phyloP scores from a whole-genome alignment of 345 rosid species.

The Citrus hindsii region DNA sequence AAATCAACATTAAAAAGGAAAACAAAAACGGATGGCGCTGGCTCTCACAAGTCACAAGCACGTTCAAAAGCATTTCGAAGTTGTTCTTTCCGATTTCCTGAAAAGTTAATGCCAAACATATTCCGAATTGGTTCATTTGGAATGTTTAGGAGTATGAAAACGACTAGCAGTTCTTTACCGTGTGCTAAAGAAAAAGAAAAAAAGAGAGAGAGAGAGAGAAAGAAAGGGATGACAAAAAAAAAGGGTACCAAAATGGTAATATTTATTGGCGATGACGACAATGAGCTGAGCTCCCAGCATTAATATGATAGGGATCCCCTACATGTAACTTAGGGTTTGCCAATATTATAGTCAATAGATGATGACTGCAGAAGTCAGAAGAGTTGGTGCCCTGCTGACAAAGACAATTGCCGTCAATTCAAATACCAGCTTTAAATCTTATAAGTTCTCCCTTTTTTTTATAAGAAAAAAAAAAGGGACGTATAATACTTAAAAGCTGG shows the following conservation, averaged over 20 bases:
- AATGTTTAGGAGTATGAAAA: not conserved
- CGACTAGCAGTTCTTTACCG: not conserved
- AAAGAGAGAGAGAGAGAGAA: too few species aligned
- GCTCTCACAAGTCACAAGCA: not conserved
- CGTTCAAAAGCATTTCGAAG: not conserved
- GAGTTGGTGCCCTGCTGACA: not conserved
- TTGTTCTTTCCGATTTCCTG: not conserved
- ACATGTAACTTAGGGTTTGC: too few species aligned
- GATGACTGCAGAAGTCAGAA: not conserved
- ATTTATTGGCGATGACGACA: not conserved
- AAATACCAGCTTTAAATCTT: too few species aligned
- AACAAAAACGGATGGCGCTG: not conserved
- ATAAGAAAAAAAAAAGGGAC: too few species aligned
- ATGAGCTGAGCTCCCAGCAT: not conserved
- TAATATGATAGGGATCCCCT: not conserved
- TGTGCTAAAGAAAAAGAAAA: too few species aligned
- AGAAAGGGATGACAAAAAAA: not conserved
- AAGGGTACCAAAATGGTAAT: not conserved
- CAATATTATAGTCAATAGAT: not conserved
- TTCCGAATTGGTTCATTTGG: not conserved
- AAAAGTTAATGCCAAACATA: not conserved
- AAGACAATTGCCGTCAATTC: not conserved
- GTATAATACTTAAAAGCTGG: too few species aligned
- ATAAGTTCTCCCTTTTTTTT: too few species aligned
- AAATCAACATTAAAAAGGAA: too few species aligned